Conservation (phyloP, 78 protist species). For the Dictyostelium intermedium region DNA sequence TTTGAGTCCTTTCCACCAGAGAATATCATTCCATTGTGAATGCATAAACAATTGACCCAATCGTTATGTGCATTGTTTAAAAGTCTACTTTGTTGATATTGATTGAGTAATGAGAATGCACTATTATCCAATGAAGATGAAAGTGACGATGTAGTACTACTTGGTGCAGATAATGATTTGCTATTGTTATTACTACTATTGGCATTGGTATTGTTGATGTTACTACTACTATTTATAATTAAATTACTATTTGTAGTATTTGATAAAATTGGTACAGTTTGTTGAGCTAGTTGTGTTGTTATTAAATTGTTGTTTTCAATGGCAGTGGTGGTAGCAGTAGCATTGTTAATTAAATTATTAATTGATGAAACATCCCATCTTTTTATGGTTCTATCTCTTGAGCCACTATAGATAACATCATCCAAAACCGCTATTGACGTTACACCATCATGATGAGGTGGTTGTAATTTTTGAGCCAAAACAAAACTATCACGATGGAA, state of each 20-base stretch:
- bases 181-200: not conserved
- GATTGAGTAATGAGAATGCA: not conserved
- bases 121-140: not conserved
- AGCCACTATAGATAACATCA: conserved; percentile 43
- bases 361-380: conserved; percentile 45
- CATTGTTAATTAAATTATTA: not conserved
- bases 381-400: conserved; percentile 54
- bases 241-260: not conserved
- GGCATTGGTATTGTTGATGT: not conserved
- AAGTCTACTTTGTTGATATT: conserved; percentile 39
- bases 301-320: not conserved
- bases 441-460: conserved; percentile 72
- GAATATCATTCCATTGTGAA: conserved; percentile 25
- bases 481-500: conserved; percentile 47
- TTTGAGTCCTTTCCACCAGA: conserved; percentile 74
- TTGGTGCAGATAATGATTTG: not conserved
- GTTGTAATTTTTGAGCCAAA: conserved; percentile 52
- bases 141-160: not conserved
- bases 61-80: conserved; percentile 28
- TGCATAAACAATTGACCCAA: conserved; percentile 46
- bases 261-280: not conserved
- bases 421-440: conserved; percentile 11
- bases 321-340: too few relatives aligned
- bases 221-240: not conserved
- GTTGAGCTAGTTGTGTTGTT: not conserved